Base-by-base conservation (phyloP, 2,329 filamentous ascomycete genomes). In the Acarospora socialis region DNA sequence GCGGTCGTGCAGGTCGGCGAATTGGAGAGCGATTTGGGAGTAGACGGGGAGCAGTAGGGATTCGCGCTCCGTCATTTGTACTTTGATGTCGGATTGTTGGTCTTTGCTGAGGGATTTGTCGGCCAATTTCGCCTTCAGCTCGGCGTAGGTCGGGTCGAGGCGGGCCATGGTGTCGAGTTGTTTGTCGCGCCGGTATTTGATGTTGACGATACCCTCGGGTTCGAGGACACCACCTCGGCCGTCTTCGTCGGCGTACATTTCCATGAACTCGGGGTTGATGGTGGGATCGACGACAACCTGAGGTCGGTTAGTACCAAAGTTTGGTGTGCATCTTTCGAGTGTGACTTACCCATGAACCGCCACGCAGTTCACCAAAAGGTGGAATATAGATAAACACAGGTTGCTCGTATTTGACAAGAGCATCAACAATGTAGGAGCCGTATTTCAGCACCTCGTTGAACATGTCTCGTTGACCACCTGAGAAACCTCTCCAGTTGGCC, bases 401-500 rank as follows among this genome's bases (percentile, higher is more conserved):
- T 67, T 98, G 90, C 68, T 98, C 82, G 54, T 83, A 98, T 64
- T 94, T 92, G 68, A 93, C 84, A 28, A 98, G 77, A 34, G 87
- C 87, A 51, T 98, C 90, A 46, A 98, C 90, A 52, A 98, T 98
- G 70, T 90, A 95, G 12, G 87, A 94, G 53, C 90, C 90, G 52
- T 98, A 98, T 69, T 98, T 98, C 60, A 98, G 75, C 10, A 98
- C 90, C 63, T 98, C 90, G 65, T 95, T 94, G 75, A 92, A 98
- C 90, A 98, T 98, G 62, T 98, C 90, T 47, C 87, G 83, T 64
- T 98, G 90, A 43, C 90, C 90, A 66, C 90, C 90, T 46, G 90
- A 98, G 82, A 98, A 98, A 67, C 90, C 90, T 75, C 90, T 79
- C 90, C 90, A 98, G 71, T 98, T 98, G 61, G 90, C 90, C 43